A percentile compares a stretch with the other conserved stretches of the same genome.
These are phyloP conservation scores for Scheffersomyces cryptocercus DNA, from an alignment of 1,139 yeast species.

Conservation along the genomic window DNA sequence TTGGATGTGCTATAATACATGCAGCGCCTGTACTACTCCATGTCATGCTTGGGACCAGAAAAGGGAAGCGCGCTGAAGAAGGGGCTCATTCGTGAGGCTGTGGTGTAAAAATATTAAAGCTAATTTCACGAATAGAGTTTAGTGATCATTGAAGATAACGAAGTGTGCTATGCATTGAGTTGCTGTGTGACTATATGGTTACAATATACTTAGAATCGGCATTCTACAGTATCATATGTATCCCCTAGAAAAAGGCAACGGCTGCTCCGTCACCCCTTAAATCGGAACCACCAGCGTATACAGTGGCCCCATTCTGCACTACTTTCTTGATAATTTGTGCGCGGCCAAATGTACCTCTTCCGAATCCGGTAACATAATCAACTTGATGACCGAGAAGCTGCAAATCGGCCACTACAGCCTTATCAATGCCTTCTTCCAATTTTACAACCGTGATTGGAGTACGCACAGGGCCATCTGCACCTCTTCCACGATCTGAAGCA, in stretches of 20 bases:
- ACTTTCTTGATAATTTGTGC: conserved; percentile 70
- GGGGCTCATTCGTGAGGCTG: too few relatives aligned
- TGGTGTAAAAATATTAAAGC: too few relatives aligned
- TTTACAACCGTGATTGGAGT: conserved; percentile 60
- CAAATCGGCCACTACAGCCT: conserved; percentile 44
- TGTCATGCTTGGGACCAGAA: too few relatives aligned
- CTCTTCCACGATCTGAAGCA: conserved; percentile 54
- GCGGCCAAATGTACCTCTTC: conserved; percentile 58
- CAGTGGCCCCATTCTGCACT: conserved; percentile 35
- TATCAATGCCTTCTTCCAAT: conserved; percentile 64
- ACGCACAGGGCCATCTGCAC: conserved; percentile 68
- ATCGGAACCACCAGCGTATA: conserved; percentile 75
- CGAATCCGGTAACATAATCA: conserved; percentile 43
- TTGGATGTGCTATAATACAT: too few relatives aligned
- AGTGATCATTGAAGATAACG: too few relatives aligned
- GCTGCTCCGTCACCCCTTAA: conserved; percentile 83
- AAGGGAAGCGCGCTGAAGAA: too few relatives aligned
- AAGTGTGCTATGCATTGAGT: neutral
- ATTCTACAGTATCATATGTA: neutral
- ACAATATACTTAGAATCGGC: neutral
- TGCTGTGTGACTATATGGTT: neutral
- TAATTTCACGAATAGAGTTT: too few relatives aligned
- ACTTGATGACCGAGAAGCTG: conserved; percentile 60
- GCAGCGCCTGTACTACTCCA: too few relatives aligned
- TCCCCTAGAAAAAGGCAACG: conserved; percentile 42